Conservation (phyloP, 1,284 basidiomycete species). For the Leccinum huronense region DNA sequence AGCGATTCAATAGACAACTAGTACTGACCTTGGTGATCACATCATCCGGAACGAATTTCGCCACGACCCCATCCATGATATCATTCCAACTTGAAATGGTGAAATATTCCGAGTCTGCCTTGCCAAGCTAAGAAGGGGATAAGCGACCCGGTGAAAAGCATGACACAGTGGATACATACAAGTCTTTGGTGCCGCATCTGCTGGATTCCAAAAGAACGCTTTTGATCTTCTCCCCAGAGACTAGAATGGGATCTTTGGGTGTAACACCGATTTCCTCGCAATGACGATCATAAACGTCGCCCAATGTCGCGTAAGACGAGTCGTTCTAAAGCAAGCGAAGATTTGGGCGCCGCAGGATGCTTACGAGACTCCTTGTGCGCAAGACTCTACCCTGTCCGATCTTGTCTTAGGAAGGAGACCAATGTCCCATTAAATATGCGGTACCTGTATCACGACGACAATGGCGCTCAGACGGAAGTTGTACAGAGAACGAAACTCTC, state of each 20-base stretch:
- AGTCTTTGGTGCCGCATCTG: conserved; percentile 48
- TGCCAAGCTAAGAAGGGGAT: conserved; percentile 47
- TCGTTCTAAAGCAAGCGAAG: conserved; percentile 91
- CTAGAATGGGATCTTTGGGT: conserved; percentile 86
- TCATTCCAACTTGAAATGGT: conserved; percentile 86
- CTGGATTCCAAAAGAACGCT: conserved; percentile 62
- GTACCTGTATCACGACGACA: conserved; percentile 91
- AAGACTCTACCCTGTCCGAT: conserved; percentile 65
- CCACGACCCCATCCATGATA: conserved; percentile 87
- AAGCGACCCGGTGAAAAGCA: conserved; percentile 1
- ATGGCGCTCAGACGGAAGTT: conserved; percentile 85
- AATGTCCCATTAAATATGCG: conserved; percentile 85
- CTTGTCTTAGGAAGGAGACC: conserved; percentile 12
- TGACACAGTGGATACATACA: conserved; percentile 39
- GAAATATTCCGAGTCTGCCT: conserved; percentile 71
- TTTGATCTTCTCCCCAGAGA: conserved; percentile 81
- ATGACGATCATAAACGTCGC: conserved; percentile 93
- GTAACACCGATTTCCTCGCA: conserved; percentile 77
- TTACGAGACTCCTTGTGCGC: conserved; percentile 91
- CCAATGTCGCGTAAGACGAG: conserved; percentile 85
- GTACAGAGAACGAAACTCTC: conserved; percentile 86
- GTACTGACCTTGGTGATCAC: conserved; percentile 80
- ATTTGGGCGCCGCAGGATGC: conserved; percentile 78
- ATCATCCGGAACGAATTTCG: conserved; percentile 90
- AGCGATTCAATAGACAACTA: conserved; percentile 4